Evolutionary conservation across 306 rosid species (phyloP).

Genomic region (Pyrus betulifolia): DNA sequence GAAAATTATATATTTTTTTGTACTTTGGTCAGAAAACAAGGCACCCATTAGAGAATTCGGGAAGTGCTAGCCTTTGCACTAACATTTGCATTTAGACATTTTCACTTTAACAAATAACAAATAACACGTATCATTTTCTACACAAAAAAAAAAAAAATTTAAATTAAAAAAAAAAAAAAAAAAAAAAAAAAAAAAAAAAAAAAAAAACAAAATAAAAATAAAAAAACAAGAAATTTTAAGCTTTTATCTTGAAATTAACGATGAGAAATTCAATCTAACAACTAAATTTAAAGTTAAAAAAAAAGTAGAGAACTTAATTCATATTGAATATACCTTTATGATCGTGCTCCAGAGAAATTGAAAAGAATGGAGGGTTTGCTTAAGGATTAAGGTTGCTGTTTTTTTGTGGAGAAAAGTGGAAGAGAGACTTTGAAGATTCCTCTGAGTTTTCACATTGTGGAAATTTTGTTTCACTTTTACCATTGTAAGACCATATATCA

Average conservation of each 20-base stretch:
- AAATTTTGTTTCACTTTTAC: neutral
- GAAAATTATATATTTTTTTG: constrained; percentile 28
- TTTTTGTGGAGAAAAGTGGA: no score
- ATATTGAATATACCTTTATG: neutral
- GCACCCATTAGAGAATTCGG: neutral
- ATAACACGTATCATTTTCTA: no score
- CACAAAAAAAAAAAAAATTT: no score
- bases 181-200: no score
- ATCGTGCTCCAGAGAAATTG: neutral
- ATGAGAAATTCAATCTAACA: neutral
- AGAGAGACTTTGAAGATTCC: no score
- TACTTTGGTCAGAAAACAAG: neutral
- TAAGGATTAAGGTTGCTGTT: neutral
- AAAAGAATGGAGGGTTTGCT: neutral
- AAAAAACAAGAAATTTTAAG: no score
- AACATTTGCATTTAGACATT: no score
- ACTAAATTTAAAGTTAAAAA: neutral
- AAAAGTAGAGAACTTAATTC: neutral
- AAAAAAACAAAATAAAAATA: no score
- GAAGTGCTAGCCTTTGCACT: no score
- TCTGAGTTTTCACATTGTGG: neutral
- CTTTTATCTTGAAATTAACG: no score
- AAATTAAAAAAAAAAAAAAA: no score
- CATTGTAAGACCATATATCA: neutral
- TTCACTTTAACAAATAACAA: no score